Evolutionary conservation across 108 stramenopile genomes (phyloP).

Genomic region (Fragilaria crotonensis): DNA sequence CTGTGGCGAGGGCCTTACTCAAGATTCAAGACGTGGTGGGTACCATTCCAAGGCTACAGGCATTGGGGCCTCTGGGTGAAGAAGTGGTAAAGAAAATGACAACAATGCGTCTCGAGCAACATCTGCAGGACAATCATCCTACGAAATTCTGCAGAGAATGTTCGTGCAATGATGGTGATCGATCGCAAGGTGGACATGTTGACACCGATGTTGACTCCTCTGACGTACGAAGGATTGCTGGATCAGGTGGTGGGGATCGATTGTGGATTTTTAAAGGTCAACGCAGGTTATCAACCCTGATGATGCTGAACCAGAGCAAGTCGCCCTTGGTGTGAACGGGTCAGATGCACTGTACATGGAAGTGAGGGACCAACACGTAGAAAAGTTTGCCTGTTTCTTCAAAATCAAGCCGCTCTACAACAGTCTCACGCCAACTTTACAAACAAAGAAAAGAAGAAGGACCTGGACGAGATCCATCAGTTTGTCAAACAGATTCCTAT

Average conservation of each 20-base stretch:
- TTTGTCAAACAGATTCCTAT: conserved; percentile 96
- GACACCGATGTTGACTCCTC: conserved; percentile 89
- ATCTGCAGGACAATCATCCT: conserved; percentile 3
- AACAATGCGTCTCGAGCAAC: conserved; percentile 61
- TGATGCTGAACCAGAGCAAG: conserved; percentile 31
- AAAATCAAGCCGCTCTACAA: conserved; percentile 87
- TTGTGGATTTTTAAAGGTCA: conserved; percentile 28
- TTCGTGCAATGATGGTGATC: conserved; percentile 75
- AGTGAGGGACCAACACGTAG: conserved; percentile 91
- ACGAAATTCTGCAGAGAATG: not conserved
- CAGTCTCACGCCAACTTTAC: conserved; percentile 89
- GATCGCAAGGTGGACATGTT: conserved; percentile 90
- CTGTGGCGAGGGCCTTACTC: conserved; percentile 56
- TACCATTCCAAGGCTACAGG: conserved; percentile 62
- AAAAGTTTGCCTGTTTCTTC: conserved; percentile 90
- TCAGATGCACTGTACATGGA: conserved; percentile 86
- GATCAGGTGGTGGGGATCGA: conserved; percentile 91
- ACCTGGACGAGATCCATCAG: conserved; percentile 93
- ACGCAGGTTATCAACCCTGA: conserved; percentile 49
- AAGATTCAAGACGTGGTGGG: conserved; percentile 72
- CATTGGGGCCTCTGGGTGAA: conserved; percentile 59
- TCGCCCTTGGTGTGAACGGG: conserved; percentile 72
- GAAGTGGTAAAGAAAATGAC: conserved; percentile 63
- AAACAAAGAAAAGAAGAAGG: conserved; percentile 79
- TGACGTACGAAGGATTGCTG: conserved; percentile 94